Evolutionary conservation across 2,329 filamentous ascomycete genomes (phyloP), one percentile per base, ranked within the genome.

Genomic region (Fusarium udum): DNA sequence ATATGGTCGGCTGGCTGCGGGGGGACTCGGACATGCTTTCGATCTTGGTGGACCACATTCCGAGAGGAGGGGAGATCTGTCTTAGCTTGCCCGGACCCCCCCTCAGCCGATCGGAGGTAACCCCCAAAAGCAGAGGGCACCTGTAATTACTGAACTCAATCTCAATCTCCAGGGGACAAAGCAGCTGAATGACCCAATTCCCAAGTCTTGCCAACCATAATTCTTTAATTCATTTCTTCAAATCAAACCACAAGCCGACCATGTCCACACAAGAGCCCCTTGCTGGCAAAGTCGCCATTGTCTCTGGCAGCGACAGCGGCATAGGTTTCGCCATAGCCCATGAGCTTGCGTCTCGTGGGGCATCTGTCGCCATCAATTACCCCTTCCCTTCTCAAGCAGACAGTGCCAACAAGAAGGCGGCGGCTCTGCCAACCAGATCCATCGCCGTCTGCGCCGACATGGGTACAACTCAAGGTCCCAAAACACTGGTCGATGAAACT

Each of bases 401-500:
- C n/a, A n/a, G 7, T 18, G 57, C 34, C 43, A 60, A 40, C 83
- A 28, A 15, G 0, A 53, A 53, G 32, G 49, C 49, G 1, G 32
- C 18, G 0, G 22, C 32, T 12, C 18, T 53, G 0, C 24, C 49
- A 13, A 53, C 18, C 3, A 37, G 0, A 13, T 36, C 1, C 32
- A 53, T 53, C 14, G 43, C 57, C 5, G 26, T 60, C 1, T 52
- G 57, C 5, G 57, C 57, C 13, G 45, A 60, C 3, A 60, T 60
- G 34, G n/a, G 43, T 10, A 52, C 34, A 14, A 31, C 22, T 4
- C 24, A 32, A 7, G 45, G 57, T 3, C 49, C 57, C 2, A 52
- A 52, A 4, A 26, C 15, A 2, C 26, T 60, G 10, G 34, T 52
- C 3, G 45, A 60, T 0, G 45, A 13, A 32, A 26, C 43, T 0